Evolutionary conservation across 2,329 filamentous ascomycete species (phyloP), one percentile per base, ranked within the genome.

Genomic region (Mariannaea sp.): DNA sequence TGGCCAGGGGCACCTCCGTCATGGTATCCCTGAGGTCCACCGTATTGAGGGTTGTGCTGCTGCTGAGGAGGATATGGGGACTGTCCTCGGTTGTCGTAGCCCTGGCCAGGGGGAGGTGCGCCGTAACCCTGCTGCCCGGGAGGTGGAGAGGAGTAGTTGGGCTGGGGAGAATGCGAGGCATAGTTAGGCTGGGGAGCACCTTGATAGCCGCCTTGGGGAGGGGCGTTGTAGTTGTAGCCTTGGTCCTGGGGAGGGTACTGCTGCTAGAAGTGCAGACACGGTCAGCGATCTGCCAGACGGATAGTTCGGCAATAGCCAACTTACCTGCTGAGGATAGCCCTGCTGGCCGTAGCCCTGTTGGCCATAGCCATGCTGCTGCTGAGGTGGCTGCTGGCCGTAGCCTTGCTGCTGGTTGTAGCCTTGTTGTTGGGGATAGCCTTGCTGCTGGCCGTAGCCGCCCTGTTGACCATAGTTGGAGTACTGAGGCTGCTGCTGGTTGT

Each of bases 91-190:
- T 66, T 53, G 29, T 63, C 58, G 47, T 62, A 36, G 41, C 55
- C 45, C 16, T 59, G 57, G n/a, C n/a, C n/a, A n/a, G n/a, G n/a
- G 27, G 55, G 51, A 47, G 50, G 65, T 53, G 38, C 61, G 26
- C 46, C 49, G 46, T 62, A 63, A 35, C 55, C 53, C 14, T 62
- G 60, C 38, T 65, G 68, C 41, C 58, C 53, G 5, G 62, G 63
- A 46, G 65, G 61, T 30, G 60, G 51, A 43, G 54, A 48, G 16
- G 40, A 46, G 56, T 69, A 68, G 57, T 55, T 54, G 4, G 59
- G 61, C 42, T 68, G 67, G 7, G 61, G 65, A 27, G 61, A 54
- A 56, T 64, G 56, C 3, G 65, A 60, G 43, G 51, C 43, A 46
- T 66, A 61, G 45, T 42, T 46, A 20, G 56, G 60, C 36, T 64